A percentile compares a stretch with the other conserved stretches of the same genome.
phyloP scores from a whole-genome alignment of 148 eudicot genomes.

The Camellia granthamiana region DNA sequence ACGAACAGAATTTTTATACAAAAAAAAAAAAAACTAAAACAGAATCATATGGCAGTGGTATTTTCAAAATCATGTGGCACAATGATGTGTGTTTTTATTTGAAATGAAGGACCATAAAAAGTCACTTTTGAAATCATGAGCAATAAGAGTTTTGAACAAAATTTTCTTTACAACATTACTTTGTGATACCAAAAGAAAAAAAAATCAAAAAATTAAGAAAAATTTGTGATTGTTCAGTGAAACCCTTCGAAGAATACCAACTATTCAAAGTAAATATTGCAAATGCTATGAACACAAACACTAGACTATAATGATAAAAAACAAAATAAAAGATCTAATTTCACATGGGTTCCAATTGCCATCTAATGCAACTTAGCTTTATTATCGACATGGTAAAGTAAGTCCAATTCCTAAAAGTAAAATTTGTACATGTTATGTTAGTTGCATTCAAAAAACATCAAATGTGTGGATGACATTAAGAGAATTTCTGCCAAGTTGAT shows the following conservation, averaged over 20 bases:
- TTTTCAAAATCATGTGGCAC: too few species aligned
- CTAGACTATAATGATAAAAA: background rate
- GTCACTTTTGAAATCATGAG: background rate
- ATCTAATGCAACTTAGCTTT: background rate
- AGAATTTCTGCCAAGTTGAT: conserved; percentile 7
- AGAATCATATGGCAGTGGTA: too few species aligned
- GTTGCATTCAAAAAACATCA: background rate
- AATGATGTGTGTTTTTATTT: too few species aligned
- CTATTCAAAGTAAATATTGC: background rate
- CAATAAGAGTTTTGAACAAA: too few species aligned
- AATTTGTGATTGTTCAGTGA: background rate
- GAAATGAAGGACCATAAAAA: background rate
- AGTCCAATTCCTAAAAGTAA: background rate
- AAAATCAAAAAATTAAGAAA: too few species aligned
- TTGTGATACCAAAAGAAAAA: too few species aligned
- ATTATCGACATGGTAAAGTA: background rate
- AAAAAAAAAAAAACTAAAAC: too few species aligned
- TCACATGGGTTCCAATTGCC: background rate
- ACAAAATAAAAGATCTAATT: background rate
- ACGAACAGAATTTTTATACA: too few species aligned
- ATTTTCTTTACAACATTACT: too few species aligned
- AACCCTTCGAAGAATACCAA: background rate
- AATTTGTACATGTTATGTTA: background rate
- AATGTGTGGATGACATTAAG: background rate
- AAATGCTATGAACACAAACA: background rate